Conservation (phyloP, 1,284 basidiomycete genomes). For the Cutaneotrichosporon cyanovorans region DNA sequence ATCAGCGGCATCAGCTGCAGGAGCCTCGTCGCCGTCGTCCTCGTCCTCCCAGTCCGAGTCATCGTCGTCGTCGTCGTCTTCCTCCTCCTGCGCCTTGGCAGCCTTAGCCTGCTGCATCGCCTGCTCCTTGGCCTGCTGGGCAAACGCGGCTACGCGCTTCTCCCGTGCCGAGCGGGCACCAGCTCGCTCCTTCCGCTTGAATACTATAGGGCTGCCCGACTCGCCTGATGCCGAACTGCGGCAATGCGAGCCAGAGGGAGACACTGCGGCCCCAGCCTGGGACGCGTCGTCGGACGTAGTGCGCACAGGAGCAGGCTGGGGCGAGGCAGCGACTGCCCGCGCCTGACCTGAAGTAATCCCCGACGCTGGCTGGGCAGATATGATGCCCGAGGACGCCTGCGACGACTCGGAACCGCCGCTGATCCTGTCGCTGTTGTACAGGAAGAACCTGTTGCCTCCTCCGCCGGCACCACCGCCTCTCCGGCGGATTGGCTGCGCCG, state of each 20-base stretch:
- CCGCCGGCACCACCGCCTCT: neutral
- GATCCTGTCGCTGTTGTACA: neutral
- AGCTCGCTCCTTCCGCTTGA: constrained; percentile 15
- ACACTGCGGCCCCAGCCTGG: neutral
- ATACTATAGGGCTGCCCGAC: constrained; percentile 20
- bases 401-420: neutral
- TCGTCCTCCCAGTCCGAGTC: constrained; percentile 9
- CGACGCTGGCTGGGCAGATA: no score
- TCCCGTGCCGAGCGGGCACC: constrained; percentile 39
- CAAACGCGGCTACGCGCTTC: constrained; percentile 34
- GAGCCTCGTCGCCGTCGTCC: constrained; percentile 57
- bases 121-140: constrained; percentile 18
- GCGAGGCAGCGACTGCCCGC: no score
- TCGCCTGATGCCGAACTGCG: constrained; percentile 20
- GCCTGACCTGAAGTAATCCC: no score
- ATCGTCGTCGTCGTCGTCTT: constrained; percentile 8
- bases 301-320: neutral
- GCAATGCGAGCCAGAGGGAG: neutral
- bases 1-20: constrained; percentile 78
- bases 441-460: constrained; percentile 3
- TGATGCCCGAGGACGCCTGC: neutral
- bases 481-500: no score
- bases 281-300: neutral
- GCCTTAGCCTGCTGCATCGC: constrained; percentile 9
- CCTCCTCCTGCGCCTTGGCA: constrained; percentile 8